Base-by-base conservation (phyloP, 108 stramenopile species). In the Pseudonitzschia delicatissima region DNA sequence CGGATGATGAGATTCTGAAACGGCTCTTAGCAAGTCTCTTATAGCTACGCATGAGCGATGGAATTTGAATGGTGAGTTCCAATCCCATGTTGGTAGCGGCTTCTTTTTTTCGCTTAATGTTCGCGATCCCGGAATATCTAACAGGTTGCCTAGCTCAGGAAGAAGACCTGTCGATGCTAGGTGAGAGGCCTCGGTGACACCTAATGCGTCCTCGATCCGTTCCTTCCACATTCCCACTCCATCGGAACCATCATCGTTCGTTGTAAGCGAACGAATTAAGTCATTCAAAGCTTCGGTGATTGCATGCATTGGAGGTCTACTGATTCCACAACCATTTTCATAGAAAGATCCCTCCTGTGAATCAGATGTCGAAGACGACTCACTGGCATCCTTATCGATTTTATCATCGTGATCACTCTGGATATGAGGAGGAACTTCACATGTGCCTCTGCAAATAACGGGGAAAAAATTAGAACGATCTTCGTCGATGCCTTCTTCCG, bases 11-110 rank as follows among this genome's bases (percentile, higher is more conserved):
- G 42, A 52, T 37, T 66, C 66, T 9, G 47, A 26, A 34, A 73
- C 60, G 6, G 72, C 72, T 31, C 49, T 33, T 31, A 73, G 39
- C 9, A 73, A 51, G 48, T 73, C 72, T 13, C 72, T 45, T 0
- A 73, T 55, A 20, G 65, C 72, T 42, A 67, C 60, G 20, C 50
- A 31, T 1, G 66, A 33, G 15, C 72, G 65, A 37, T 67, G 37
- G 34, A 51, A 40, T 51, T 58, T 55, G 29, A 25, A 35, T 12
- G 55, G 65, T 18, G 66, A 23, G 61, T 73, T 73, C 44, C 23
- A 33, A 67, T 73, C 72, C 57, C 63, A 73, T 9, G 42, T n/a
- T 1, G n/a, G 6, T 2, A n/a, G n/a, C n/a, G 2, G 42, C n/a
- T 44, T 44, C 42, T 44, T 44, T 44, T 44, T 44, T 5, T 2